Evolutionary conservation across 192 early-diverging fungal species (phyloP), one percentile per base, ranked within the genome.

Genomic region (Globomyces pollinis-pini): DNA sequence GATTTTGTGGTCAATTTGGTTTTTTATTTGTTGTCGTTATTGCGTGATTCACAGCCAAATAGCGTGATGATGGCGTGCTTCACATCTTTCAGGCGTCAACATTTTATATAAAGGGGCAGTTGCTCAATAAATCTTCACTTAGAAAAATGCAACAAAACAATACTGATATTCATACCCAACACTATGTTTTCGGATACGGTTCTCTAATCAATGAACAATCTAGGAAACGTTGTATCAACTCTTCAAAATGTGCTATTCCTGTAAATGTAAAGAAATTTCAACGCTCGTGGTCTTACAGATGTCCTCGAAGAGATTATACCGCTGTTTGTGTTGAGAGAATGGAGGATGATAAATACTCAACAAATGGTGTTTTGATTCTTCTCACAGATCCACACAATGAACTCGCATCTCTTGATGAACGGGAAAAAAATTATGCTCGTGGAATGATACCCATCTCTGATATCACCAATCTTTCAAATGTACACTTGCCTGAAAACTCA

Each of bases 361-460:
- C 59, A 58, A 78, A 78, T 51, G 76, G 76, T 55, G 76, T 78
- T 9, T 61, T 78, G 1, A 62, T 75, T 31, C 64, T 57, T 1
- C 20, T 74, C 20, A 8, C 53, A n/a, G 51, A 76, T 38, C 67
- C 58, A 13, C 16, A 47, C 1, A 38, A 23, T 16, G 67, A 69
- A 8, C 52, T 75, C 12, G 38, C 45, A 29, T 33, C 16, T 21
- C 53, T 78, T n/a, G 76, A 78, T 41, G 42, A 36, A 9, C 62
- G 76, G 33, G 76, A 78, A 35, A 38, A 12, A 12, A 34, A 65
- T 53, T 78, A 78, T 42, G 16, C 20, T 28, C 63, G 76, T 29
- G 31, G 29, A 1, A 5, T 23, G 13, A 41, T 78, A 39, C 13
- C 26, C 7, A 36, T 61, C 28, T n/a, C 21, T 23, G 54, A 65